phyloP scores from a whole-genome alignment of 192 early-diverging fungal species.

The Jimgerdemannia flammicorona region DNA sequence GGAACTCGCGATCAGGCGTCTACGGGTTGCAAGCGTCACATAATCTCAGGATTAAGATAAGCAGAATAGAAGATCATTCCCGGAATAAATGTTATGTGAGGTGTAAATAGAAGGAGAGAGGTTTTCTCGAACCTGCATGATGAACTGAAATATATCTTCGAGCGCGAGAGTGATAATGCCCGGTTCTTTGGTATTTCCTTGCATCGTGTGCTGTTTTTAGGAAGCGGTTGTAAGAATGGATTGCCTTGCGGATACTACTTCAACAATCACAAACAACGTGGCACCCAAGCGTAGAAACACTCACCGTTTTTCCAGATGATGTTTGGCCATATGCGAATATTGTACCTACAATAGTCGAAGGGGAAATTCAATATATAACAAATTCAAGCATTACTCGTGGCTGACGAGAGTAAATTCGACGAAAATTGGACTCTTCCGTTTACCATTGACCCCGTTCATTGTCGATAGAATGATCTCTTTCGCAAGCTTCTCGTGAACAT shows the following conservation, averaged over 20 bases:
- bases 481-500: conserved; percentile 34
- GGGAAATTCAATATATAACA: neutral
- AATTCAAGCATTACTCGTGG: neutral
- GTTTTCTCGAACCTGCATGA: neutral
- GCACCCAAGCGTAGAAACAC: neutral
- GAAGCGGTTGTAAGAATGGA: conserved; percentile 15
- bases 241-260: neutral
- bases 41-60: neutral
- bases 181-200: neutral
- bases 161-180: neutral
- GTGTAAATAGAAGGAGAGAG: neutral
- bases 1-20: conserved; percentile 70
- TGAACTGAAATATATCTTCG: neutral
- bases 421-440: neutral
- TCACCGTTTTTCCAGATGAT: conserved; percentile 89
- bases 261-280: neutral
- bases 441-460: conserved; percentile 95
- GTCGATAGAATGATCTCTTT: conserved; percentile 42
- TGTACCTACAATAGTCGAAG: conserved; percentile 51
- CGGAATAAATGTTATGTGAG: neutral
- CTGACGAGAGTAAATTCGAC: neutral
- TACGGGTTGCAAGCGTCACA: conserved; percentile 17
- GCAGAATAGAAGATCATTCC: neutral
- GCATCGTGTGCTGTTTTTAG: conserved; percentile 3
- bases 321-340: conserved; percentile 99